Percentiles rank a stretch among this genome's conserved stretches.
Conservation (phyloP, 2,329 filamentous ascomycete species). For the Epichloe gansuensis region DNA sequence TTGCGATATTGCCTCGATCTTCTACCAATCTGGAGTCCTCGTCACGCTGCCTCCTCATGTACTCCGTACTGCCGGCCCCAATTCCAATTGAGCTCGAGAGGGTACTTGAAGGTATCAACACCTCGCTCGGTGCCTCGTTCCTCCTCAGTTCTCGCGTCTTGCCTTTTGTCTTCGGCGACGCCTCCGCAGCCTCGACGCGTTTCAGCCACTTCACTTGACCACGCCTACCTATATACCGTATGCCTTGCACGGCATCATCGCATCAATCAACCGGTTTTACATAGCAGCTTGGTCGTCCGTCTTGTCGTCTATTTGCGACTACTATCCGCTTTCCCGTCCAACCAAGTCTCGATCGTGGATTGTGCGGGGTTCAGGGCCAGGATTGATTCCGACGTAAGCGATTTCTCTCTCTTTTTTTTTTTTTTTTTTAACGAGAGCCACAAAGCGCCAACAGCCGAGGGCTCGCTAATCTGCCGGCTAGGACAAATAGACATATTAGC, state of each 20-base stretch:
- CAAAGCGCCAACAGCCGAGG: constrained; percentile 5
- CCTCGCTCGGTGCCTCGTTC: not conserved
- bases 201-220: not conserved
- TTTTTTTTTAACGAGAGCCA: not conserved
- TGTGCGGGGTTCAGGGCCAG: not conserved
- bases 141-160: not conserved
- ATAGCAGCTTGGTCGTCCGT: not conserved
- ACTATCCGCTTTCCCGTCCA: not conserved
- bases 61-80: no score
- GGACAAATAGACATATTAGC: no score
- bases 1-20: no score
- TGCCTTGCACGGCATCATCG: not conserved
- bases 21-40: no score
- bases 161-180: not conserved
- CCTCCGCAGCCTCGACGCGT: not conserved
- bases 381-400: no score
- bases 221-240: not conserved
- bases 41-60: no score
- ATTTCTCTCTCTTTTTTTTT: no score
- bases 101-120: no score
- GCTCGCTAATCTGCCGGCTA: constrained; percentile 8
- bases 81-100: no score
- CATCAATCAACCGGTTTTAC: not conserved
- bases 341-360: not conserved
- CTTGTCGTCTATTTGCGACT: not conserved